These are phyloP conservation scores for Bonia amplexicaulis DNA, from an alignment of 176 grass and related monocot species.

Conservation along the genomic window DNA sequence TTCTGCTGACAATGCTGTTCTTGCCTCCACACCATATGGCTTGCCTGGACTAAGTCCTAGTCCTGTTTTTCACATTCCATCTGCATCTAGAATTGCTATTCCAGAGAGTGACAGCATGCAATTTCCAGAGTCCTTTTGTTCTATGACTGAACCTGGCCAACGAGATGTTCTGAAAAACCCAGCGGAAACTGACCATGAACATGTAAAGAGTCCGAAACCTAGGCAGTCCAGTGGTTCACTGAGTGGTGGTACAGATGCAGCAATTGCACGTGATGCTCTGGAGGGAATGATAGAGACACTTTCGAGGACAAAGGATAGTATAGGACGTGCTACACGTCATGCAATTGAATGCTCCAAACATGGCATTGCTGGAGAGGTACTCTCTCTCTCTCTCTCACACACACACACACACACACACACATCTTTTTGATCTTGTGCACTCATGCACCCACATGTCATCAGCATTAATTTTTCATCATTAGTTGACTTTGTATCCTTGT, in stretches of 20 bases:
- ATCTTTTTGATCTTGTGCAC: background rate
- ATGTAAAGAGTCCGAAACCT: conserved; percentile 48
- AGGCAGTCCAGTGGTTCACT: conserved; percentile 41
- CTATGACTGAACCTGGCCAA: conserved; percentile 30
- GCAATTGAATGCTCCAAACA: conserved; percentile 96
- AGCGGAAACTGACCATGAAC: conserved; percentile 48
- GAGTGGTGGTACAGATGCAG: conserved; percentile 65
- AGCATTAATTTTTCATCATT: conserved; percentile 14
- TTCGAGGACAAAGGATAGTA: conserved; percentile 97
- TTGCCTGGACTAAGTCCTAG: conserved; percentile 65
- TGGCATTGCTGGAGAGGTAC: conserved; percentile 82
- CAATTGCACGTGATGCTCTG: conserved; percentile 74
- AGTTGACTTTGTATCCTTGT: background rate
- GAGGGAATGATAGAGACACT: conserved; percentile 97
- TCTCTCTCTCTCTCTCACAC: background rate
- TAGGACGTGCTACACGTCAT: conserved; percentile 88
- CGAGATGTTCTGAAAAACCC: conserved; percentile 43
- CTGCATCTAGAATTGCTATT: conserved; percentile 57
- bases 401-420: background rate
- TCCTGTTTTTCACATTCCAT: conserved; percentile 56
- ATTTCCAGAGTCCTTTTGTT: conserved; percentile 37
- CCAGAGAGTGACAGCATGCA: conserved; percentile 41
- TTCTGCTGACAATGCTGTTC: conserved; percentile 43
- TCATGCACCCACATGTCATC: background rate
- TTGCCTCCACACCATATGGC: conserved; percentile 47